phyloP scores from a whole-genome alignment of 2,329 filamentous ascomycete genomes.

The Exophiala dermatitidis region DNA sequence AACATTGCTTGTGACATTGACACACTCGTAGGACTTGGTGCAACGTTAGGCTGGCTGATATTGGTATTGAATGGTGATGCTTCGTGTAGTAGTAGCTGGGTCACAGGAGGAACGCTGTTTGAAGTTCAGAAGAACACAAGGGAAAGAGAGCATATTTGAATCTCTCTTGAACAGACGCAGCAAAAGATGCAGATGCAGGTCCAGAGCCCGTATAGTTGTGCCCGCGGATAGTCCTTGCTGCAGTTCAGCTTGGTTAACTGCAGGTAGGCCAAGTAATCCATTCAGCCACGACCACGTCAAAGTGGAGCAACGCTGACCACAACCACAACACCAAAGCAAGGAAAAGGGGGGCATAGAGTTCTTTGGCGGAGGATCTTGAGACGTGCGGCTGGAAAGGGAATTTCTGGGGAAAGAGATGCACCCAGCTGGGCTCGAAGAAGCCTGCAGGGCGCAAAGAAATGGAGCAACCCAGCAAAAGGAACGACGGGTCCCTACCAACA shows the following conservation, averaged over 20 bases:
- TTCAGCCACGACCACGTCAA: conserved; percentile 15
- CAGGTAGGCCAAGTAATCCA: background rate
- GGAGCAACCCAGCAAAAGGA: background rate
- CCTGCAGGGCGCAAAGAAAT: background rate
- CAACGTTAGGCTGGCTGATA: background rate
- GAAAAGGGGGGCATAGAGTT: conserved; percentile 6
- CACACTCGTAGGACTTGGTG: too few relatives aligned
- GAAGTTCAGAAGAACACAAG: background rate
- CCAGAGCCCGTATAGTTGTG: conserved; percentile 3
- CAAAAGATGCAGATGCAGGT: conserved; percentile 5
- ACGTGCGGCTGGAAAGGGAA: conserved; percentile 16
- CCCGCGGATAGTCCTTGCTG: background rate
- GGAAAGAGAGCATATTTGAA: conserved; percentile 10
- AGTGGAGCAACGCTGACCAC: conserved; percentile 1
- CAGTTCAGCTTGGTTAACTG: background rate
- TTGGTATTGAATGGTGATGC: background rate
- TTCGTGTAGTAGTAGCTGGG: background rate
- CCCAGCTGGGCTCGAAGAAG: background rate
- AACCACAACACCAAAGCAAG: background rate
- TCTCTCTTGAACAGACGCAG: conserved; percentile 1
- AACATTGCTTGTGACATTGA: background rate
- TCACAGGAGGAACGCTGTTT: conserved; percentile 1
- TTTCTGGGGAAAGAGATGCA: background rate
- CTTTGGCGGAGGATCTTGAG: background rate
- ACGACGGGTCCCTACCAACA: conserved; percentile 6